Conservation (phyloP, 164 flowering plant species). For the Sextonia rubra region DNA sequence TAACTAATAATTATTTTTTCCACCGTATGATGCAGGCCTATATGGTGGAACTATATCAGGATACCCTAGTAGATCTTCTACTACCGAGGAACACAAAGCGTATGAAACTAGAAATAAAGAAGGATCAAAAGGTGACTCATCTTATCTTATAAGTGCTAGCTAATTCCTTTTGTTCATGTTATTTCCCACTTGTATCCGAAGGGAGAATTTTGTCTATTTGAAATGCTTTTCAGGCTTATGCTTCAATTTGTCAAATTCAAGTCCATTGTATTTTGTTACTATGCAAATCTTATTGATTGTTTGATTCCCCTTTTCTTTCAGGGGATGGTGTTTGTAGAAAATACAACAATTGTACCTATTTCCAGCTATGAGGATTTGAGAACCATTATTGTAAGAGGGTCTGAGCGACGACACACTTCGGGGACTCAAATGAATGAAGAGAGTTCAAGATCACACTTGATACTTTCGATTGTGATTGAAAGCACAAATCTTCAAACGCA, state of each 20-base stretch:
- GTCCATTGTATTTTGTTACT: neutral
- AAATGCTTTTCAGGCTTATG: neutral
- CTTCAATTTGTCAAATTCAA: neutral
- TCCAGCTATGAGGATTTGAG: conserved; percentile 76
- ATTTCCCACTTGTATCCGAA: neutral
- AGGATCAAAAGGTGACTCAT: conserved; percentile 77
- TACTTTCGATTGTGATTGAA: conserved; percentile 85
- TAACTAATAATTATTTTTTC: too few relatives aligned
- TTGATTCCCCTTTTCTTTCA: conserved; percentile 14
- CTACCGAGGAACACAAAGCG: conserved; percentile 69
- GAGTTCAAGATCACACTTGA: conserved; percentile 94
- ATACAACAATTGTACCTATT: conserved; percentile 64
- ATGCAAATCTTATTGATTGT: conserved; percentile 3
- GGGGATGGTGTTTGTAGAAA: conserved; percentile 97
- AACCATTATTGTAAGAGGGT: conserved; percentile 64
- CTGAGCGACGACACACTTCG: conserved; percentile 79
- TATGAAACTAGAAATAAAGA: conserved; percentile 81
- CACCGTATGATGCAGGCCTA: conserved; percentile 53
- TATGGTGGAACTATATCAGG: conserved; percentile 97
- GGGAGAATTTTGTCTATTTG: too few relatives aligned
- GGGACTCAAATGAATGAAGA: conserved; percentile 98
- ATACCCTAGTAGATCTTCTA: conserved; percentile 83
- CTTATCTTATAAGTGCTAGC: neutral
- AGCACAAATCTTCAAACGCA: conserved; percentile 95
- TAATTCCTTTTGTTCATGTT: neutral